phyloP scores from a whole-genome alignment of 164 flowering plant species.

The Houttuynia cordata region DNA sequence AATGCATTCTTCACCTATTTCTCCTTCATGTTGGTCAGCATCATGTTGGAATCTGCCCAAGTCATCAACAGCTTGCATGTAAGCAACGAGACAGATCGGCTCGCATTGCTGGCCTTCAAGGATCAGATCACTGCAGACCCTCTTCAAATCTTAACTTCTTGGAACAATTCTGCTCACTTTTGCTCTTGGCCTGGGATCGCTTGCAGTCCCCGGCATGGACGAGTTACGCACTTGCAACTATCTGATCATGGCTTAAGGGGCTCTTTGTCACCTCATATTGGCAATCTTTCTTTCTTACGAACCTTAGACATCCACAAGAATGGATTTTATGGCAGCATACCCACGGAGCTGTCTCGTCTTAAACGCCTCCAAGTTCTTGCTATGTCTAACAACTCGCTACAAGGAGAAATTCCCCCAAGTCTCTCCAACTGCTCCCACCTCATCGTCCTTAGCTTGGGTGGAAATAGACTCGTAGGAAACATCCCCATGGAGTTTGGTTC shows the following conservation, averaged over 20 bases:
- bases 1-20: too few relatives aligned
- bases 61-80: too few relatives aligned
- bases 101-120: conserved; percentile 12
- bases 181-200: conserved; percentile 10
- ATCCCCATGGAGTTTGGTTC: conserved; percentile 21
- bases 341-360: conserved; percentile 19
- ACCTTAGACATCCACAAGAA: conserved; percentile 26
- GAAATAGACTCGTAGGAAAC: conserved; percentile 22
- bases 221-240: conserved; percentile 24
- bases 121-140: conserved; percentile 8
- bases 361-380: conserved; percentile 18
- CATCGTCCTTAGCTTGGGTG: conserved; percentile 11
- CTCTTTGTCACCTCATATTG: conserved; percentile 24
- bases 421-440: conserved; percentile 17
- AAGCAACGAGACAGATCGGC: conserved; percentile 6
- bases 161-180: conserved; percentile 13
- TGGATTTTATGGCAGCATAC: conserved; percentile 20
- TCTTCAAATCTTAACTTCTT: conserved; percentile 4
- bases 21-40: too few relatives aligned
- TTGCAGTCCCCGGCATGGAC: conserved; percentile 13
- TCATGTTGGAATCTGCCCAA: too few relatives aligned
- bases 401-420: conserved; percentile 22
- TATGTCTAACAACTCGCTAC: conserved; percentile 20
- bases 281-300: conserved; percentile 32
- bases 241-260: conserved; percentile 14